Evolutionary conservation across 2,329 filamentous ascomycete species (phyloP), one percentile per base, ranked within the genome.

Genomic region (Amylocarpus encephaloides): DNA sequence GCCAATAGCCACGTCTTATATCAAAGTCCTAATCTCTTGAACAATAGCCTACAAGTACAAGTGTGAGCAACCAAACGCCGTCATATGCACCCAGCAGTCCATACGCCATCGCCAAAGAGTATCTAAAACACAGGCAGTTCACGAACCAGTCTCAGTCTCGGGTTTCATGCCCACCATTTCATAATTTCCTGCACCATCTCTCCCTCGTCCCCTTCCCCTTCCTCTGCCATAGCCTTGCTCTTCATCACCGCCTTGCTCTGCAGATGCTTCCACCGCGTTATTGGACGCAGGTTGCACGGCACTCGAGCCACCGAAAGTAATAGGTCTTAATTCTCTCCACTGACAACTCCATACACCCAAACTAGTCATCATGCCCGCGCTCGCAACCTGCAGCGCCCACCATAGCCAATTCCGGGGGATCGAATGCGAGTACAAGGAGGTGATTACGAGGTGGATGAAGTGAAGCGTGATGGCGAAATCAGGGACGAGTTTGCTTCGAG

Each of bases 401-500:
- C 93, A 98, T 62, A 94, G 85, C 56, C 82, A 71, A 67, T 92
- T 84, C 9, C 78, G 75, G 1, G 93, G 93, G 26, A 97, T 66
- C 9, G 80, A 77, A 62, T 82, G 82, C 2, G 87, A 85, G 69
- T 95, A 95, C 32, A 95, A 67, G 16, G 83, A 84, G 26, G 88
- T 87, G 62, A 88, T 69, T 62, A 93, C 57, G 47, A 95, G 78
- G 67, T 95, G 88, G 38, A 95, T 73, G 66, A 87, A 79, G 71
- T 95, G 89, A 15, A 96, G 79, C 2, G 92, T 95, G 19, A 96
- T 73, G 30, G 89, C 88, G 67, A 97, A 98, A 70, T 98, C 93
- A 59, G 89, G 89, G 45, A 97, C 87, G 53, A 97, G 85, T 68
- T 97, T 97, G 43, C 86, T 93, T 55, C 93, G 88, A 16, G 85